Evolutionary conservation across 768 basidiomycete species (phyloP).

Genomic region (Hortiboletus campestris): DNA sequence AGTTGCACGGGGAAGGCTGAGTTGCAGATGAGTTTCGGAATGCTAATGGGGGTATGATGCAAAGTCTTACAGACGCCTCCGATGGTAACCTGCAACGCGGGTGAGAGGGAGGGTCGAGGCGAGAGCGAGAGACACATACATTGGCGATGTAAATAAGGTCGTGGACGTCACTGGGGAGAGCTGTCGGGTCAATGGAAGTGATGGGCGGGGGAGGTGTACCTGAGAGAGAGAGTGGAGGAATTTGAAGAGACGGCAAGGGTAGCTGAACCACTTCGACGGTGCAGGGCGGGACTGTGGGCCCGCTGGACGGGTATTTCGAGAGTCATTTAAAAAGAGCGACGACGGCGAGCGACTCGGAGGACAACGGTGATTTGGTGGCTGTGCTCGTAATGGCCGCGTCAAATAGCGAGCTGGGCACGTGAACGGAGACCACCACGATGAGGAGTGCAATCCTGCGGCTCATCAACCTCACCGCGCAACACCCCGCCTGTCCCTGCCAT

Average conservation of each 20-base stretch:
- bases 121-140: constrained; percentile 41
- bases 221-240: constrained; percentile 19
- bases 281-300: constrained; percentile 34
- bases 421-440: background rate
- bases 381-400: background rate
- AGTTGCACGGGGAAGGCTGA: constrained; percentile 73
- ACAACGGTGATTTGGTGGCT: constrained; percentile 11
- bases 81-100: constrained; percentile 54
- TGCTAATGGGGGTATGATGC: background rate
- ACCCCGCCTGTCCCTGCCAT: constrained; percentile 79
- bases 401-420: background rate
- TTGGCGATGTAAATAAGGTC: constrained; percentile 81
- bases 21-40: background rate
- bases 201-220: constrained; percentile 6
- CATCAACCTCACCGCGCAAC: constrained; percentile 66
- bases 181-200: constrained; percentile 10
- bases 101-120: background rate
- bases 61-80: constrained; percentile 53
- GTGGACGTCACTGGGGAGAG: constrained; percentile 55
- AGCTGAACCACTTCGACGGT: constrained; percentile 37
- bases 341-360: no score
- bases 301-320: constrained; percentile 48
- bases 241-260: constrained; percentile 20
- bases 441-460: constrained; percentile 68
- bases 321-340: constrained; percentile 34